Evolutionary conservation across 2,329 filamentous ascomycete genomes (phyloP).

Genomic region (Botrytis fragariae): DNA sequence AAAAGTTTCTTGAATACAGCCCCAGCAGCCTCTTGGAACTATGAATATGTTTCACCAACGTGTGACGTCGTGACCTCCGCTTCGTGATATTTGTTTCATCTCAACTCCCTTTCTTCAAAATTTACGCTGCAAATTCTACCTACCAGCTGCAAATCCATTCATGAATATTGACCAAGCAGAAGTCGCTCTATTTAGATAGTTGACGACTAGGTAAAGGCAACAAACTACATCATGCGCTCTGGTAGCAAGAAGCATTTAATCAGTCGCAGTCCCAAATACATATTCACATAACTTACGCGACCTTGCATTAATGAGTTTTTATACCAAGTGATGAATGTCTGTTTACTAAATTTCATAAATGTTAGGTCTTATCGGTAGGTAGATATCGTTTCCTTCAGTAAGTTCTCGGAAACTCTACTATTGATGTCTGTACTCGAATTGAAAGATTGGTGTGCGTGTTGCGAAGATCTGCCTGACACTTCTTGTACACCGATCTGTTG

Average conservation of each 20-base stretch:
- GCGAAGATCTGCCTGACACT: constrained; percentile 6
- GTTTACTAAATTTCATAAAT: neutral
- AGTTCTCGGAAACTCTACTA: neutral
- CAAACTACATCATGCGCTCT: neutral
- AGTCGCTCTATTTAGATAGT: neutral
- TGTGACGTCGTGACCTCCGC: neutral
- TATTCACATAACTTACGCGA: neutral
- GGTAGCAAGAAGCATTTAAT: neutral
- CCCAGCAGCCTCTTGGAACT: neutral
- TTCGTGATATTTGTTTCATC: neutral
- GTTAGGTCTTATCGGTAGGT: neutral
- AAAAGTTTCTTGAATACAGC: neutral
- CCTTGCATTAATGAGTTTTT: neutral
- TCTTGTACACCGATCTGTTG: constrained; percentile 12
- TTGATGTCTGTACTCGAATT: neutral
- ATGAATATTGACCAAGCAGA: neutral
- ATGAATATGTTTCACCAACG: neutral
- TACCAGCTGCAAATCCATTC: neutral
- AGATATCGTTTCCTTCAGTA: neutral
- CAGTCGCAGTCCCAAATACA: neutral
- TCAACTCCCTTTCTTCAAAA: neutral
- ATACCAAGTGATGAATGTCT: neutral
- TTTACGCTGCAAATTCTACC: neutral
- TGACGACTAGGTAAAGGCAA: neutral
- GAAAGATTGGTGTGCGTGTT: constrained; percentile 1